These are phyloP conservation scores for Cadophora luteo-olivacea DNA, from an alignment of 2,329 filamentous ascomycete genomes.

Conservation along the genomic window DNA sequence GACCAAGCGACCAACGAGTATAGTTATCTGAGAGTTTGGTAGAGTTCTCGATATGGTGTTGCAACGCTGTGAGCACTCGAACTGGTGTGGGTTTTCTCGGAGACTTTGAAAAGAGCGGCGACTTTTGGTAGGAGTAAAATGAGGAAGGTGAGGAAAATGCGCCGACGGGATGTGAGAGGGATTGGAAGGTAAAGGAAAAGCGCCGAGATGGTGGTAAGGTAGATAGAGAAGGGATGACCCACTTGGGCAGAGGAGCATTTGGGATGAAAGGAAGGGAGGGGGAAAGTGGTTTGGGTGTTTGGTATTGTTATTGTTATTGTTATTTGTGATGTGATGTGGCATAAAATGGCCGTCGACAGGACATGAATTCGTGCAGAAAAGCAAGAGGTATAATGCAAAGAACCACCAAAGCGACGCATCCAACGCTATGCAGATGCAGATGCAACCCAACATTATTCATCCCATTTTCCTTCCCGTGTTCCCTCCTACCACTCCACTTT, in stretches of 20 bases:
- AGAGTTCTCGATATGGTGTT: too few relatives aligned
- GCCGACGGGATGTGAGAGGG: background rate
- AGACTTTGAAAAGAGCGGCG: too few relatives aligned
- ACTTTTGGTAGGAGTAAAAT: too few relatives aligned
- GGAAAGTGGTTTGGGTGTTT: background rate
- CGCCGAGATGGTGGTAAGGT: background rate
- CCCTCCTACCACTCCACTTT: background rate
- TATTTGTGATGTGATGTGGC: background rate
- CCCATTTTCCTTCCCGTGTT: background rate
- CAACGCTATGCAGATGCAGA: background rate
- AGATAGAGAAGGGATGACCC: background rate
- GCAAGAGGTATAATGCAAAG: slow-evolving; percentile 10
- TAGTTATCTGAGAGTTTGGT: too few relatives aligned
- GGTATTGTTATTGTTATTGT: background rate
- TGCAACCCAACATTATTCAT: background rate
- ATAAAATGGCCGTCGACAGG: background rate
- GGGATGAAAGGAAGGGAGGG: too few relatives aligned
- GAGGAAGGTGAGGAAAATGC: background rate
- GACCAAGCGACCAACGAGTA: too few relatives aligned
- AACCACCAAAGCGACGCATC: background rate
- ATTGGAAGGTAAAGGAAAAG: background rate
- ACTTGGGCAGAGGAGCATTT: background rate
- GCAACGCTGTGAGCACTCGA: too few relatives aligned
- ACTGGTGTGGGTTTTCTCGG: too few relatives aligned
- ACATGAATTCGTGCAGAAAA: background rate